A percentile compares a stretch with the other conserved stretches of the same genome.
Conservation (phyloP, 305 asterid genomes). For the Stenogyne calaminthoides region DNA sequence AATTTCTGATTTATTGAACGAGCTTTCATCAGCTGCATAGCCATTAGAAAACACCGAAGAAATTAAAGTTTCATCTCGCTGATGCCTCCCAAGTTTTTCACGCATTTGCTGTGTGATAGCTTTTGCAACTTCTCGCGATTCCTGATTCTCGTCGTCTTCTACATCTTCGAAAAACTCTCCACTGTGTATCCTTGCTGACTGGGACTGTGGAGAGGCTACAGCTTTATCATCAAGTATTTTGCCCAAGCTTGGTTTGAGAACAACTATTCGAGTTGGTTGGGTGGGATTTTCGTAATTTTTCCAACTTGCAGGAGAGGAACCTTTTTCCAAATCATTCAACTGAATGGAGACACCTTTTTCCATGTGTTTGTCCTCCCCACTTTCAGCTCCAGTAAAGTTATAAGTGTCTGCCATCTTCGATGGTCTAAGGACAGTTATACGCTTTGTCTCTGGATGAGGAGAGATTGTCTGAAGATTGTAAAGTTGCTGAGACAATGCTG, state of each 20-base stretch:
- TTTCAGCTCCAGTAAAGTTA: slow-evolving; percentile 45
- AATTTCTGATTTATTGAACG: slow-evolving; percentile 67
- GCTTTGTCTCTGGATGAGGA: slow-evolving; percentile 69
- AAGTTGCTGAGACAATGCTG: slow-evolving; percentile 63
- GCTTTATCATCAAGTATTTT: slow-evolving; percentile 52
- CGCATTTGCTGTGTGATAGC: slow-evolving; percentile 68
- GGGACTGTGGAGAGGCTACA: slow-evolving; percentile 53
- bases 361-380: slow-evolving; percentile 49
- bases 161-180: slow-evolving; percentile 50
- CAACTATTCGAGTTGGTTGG: slow-evolving; percentile 94
- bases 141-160: slow-evolving; percentile 65
- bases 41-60: slow-evolving; percentile 86
- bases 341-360: slow-evolving; percentile 43
- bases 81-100: slow-evolving; percentile 46
- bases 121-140: slow-evolving; percentile 78
- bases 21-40: slow-evolving; percentile 84
- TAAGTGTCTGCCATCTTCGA: slow-evolving; percentile 60
- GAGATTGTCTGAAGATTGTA: slow-evolving; percentile 56
- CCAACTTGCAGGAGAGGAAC: slow-evolving; percentile 54
- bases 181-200: slow-evolving; percentile 50
- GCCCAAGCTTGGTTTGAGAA: slow-evolving; percentile 81
- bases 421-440: slow-evolving; percentile 93
- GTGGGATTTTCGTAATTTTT: slow-evolving; percentile 46
- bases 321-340: slow-evolving; percentile 41
- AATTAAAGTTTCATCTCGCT: slow-evolving; percentile 65